Evolutionary conservation across 257 asterid species (phyloP), one percentile per base, ranked within the genome.

Genomic region (Scutellaria galericulata): DNA sequence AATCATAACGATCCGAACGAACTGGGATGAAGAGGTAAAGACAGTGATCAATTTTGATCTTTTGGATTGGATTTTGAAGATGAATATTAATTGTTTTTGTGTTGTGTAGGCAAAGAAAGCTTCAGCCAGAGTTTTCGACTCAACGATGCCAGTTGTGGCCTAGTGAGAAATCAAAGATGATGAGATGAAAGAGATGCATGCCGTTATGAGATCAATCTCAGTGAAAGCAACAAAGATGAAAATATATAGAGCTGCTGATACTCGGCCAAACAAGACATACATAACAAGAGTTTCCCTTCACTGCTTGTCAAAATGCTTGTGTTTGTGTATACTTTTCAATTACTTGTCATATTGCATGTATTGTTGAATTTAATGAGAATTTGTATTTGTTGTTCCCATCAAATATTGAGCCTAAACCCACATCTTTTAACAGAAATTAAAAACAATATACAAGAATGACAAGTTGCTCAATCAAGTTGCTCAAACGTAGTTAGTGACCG

Each of bases 1-100:
- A 5, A 72, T 84, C 60, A 75, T 86, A 48, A 79, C 87, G 5
- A 18, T 84, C 14, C 15, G 86, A 37, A 90, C 92, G 7, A 75
- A 90, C 14, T 88, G 96, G 91, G 90, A 87, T 15, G 24, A 66
- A 1, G 96, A 89, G 86, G 93, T 89, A 78, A 73, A 37, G 7
- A 22, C 8, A 50, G 0, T 9, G 37, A 31, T 66, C 46, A 51
- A 50, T 9, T n/a, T 58, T 7, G 9, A 14, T 44, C 35, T 47
- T 4, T 18, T 8, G 13, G 9, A 58, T 48, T 64, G 5, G 24
- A 22, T 6, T 0, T 55, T 18, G 37, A 14, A 35, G 12, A 24
- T 47, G n/a, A 39, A 0, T 7, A 50, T 10, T 3, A 2, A 44
- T 8, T 7, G 31, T 7, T 40, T 68, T 65, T 7, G 31, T 5